These are phyloP conservation scores for Colletotrichum lentis DNA, from an alignment of 2,329 filamentous ascomycete species.

Conservation along the genomic window DNA sequence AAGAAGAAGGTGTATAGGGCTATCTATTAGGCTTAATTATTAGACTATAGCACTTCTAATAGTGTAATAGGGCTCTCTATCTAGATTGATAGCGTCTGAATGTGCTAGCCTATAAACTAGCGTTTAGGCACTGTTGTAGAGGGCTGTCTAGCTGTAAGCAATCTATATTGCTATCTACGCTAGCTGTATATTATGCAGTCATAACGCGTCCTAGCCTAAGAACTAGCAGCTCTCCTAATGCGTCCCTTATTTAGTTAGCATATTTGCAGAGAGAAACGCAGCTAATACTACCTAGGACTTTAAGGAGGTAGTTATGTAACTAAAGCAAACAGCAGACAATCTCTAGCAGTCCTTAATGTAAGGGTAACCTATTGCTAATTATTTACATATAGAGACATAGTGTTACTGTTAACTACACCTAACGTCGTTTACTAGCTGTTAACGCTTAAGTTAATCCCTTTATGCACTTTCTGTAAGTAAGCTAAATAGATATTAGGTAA, in stretches of 20 bases:
- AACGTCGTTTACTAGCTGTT: slow-evolving; percentile 6
- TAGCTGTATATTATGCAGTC: neutral
- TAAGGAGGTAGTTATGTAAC: neutral
- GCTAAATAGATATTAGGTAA: too few species aligned
- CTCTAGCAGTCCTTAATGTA: neutral
- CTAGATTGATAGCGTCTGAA: too few species aligned
- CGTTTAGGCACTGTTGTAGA: neutral
- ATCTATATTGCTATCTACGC: neutral
- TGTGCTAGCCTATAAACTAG: neutral
- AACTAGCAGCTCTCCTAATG: neutral
- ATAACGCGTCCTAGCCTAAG: neutral
- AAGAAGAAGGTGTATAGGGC: too few species aligned
- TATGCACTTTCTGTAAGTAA: neutral
- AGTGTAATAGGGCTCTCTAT: too few species aligned
- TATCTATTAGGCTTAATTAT: too few species aligned
- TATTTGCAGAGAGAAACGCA: neutral
- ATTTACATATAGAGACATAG: neutral
- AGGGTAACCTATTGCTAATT: neutral
- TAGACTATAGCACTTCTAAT: too few species aligned
- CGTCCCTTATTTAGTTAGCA: neutral
- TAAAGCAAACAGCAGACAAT: neutral
- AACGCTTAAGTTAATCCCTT: neutral
- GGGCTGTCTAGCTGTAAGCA: neutral
- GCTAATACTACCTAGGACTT: too few species aligned
- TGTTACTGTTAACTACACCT: slow-evolving; percentile 6